Percentiles rank a stretch among this genome's conserved stretches.
These are phyloP conservation scores for Aspergillus phoenicis DNA, from an alignment of 2,329 filamentous ascomycete genomes.

Conservation along the genomic window DNA sequence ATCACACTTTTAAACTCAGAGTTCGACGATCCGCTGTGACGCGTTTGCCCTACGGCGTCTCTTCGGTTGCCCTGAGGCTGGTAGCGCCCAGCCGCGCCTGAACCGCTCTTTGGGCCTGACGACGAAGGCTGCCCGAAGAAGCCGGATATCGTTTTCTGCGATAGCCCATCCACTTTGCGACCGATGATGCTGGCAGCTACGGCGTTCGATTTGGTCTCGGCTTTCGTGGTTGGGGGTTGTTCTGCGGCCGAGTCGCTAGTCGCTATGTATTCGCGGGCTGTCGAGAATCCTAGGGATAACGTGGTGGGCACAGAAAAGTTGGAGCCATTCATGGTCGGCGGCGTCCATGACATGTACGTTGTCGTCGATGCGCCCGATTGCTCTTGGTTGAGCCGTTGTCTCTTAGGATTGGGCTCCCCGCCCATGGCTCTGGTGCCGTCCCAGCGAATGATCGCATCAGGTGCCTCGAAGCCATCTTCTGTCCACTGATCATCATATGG, in stretches of 20 bases:
- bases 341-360: constrained; percentile 45
- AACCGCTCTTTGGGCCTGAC: constrained; percentile 20
- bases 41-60: constrained; percentile 11
- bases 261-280: constrained; percentile 58
- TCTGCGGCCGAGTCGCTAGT: constrained; percentile 29
- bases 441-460: constrained; percentile 42
- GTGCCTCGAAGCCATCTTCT: constrained; percentile 58
- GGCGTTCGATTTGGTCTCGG: constrained; percentile 33
- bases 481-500: constrained; percentile 68
- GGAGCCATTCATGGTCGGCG: constrained; percentile 65
- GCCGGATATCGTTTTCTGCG: constrained; percentile 55
- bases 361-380: constrained; percentile 30
- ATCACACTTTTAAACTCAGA: constrained; percentile 20
- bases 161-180: constrained; percentile 44
- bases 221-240: constrained; percentile 22
- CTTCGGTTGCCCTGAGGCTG: constrained; percentile 17
- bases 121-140: constrained; percentile 49
- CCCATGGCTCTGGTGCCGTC: constrained; percentile 30
- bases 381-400: constrained; percentile 31
- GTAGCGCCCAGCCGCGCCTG: constrained; percentile 16
- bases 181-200: constrained; percentile 30
- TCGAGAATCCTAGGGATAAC: constrained; percentile 62
- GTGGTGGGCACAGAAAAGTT: constrained; percentile 42
- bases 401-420: constrained; percentile 31
- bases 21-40: constrained; percentile 7